phyloP scores from a whole-genome alignment of 129 eudicot species.

The Apium graveolens region DNA sequence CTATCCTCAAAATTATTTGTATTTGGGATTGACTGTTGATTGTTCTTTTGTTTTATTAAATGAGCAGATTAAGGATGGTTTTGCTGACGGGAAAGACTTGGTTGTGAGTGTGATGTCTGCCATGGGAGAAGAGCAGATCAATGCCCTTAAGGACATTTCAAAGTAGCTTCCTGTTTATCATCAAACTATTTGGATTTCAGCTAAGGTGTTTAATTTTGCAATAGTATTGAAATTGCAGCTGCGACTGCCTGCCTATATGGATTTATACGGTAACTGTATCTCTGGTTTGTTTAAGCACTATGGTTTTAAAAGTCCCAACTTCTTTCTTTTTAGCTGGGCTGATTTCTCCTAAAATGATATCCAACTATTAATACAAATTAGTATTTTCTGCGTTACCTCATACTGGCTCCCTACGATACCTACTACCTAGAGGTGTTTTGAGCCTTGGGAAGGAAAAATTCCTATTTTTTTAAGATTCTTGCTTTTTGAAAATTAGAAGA shows the following conservation, averaged over 20 bases:
- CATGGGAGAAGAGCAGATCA: slow-evolving; percentile 63
- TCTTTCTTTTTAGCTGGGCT: neutral
- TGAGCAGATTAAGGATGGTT: slow-evolving; percentile 48
- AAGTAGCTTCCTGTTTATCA: slow-evolving; percentile 23
- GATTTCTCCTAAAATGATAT: neutral
- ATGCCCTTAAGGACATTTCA: slow-evolving; percentile 36
- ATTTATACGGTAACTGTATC: neutral
- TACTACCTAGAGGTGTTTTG: neutral
- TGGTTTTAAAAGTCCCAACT: neutral
- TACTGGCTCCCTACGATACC: too few species aligned
- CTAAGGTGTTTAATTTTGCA: slow-evolving; percentile 18
- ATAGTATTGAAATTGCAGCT: slow-evolving; percentile 8
- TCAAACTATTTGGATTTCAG: slow-evolving; percentile 16
- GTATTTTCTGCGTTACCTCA: neutral
- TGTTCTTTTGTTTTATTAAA: neutral
- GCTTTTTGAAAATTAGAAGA: too few species aligned
- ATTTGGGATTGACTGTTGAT: neutral
- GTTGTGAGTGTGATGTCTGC: slow-evolving; percentile 56
- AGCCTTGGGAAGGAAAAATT: too few species aligned
- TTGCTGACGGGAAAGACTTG: slow-evolving; percentile 51
- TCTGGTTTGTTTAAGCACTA: slow-evolving; percentile 5
- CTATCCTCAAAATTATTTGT: neutral
- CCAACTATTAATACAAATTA: neutral
- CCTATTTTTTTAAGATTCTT: too few species aligned
- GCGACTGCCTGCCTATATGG: neutral